Conservation (phyloP, 192 early-diverging fungal species). For the Coemansia sp. region DNA sequence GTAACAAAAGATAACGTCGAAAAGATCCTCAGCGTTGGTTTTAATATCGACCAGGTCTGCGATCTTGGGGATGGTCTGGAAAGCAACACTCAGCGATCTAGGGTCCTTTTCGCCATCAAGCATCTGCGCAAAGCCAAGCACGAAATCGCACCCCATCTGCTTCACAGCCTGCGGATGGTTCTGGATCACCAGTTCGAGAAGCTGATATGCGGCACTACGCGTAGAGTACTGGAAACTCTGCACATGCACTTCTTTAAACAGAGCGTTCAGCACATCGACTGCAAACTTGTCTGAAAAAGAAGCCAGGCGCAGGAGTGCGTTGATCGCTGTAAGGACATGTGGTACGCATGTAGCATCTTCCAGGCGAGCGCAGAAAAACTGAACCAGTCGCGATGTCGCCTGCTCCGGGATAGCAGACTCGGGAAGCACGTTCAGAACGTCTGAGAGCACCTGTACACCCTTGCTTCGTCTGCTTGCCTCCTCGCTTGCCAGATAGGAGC, state of each 20-base stretch:
- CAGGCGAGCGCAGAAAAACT: slow-evolving; percentile 75
- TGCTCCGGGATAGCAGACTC: slow-evolving; percentile 30
- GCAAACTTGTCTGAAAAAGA: slow-evolving; percentile 61
- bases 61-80: slow-evolving; percentile 73
- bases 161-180: slow-evolving; percentile 59
- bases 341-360: slow-evolving; percentile 73
- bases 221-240: slow-evolving; percentile 88
- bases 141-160: slow-evolving; percentile 68
- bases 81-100: slow-evolving; percentile 86
- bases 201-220: slow-evolving; percentile 69
- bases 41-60: slow-evolving; percentile 76
- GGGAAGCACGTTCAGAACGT: slow-evolving; percentile 57
- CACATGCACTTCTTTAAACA: slow-evolving; percentile 85
- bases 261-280: slow-evolving; percentile 50
- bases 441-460: slow-evolving; percentile 71
- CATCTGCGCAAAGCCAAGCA: slow-evolving; percentile 78
- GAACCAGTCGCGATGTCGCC: slow-evolving; percentile 58
- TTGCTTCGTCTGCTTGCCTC: slow-evolving; percentile 85
- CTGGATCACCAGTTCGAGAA: slow-evolving; percentile 71
- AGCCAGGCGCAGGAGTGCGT: slow-evolving; percentile 62
- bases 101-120: slow-evolving; percentile 99
- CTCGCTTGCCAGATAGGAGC: slow-evolving; percentile 71
- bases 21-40: slow-evolving; percentile 83
- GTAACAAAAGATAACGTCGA: slow-evolving; percentile 98
- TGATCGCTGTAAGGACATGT: slow-evolving; percentile 61